Percentiles rank a stretch among this genome's conserved stretches.
Conservation (phyloP, 495 filamentous ascomycete species). For the Aspergillus campestris region DNA sequence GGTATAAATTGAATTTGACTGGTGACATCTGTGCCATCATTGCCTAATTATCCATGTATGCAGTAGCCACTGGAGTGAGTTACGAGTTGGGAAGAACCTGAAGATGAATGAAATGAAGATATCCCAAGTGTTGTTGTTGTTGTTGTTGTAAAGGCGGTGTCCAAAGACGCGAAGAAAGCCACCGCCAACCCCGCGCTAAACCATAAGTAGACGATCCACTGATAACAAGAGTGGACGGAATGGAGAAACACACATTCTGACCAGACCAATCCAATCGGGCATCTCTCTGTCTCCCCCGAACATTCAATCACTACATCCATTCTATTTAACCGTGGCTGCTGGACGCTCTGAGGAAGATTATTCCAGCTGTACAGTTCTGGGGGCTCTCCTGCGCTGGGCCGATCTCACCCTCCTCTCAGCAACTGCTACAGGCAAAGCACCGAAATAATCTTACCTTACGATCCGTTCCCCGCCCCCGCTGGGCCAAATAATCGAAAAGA, state of each 20-base stretch:
- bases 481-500: conserved; percentile 8
- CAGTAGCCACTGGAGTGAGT: conserved; percentile 10
- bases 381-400: conserved; percentile 21
- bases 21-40: no score
- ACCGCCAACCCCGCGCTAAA: conserved; percentile 20
- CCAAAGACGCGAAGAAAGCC: not conserved
- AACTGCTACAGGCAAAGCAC: conserved; percentile 18
- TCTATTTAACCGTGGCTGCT: not conserved
- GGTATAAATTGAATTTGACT: no score
- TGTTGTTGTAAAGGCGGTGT: not conserved
- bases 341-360: conserved; percentile 12
- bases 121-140: no score
- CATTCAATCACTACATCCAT: not conserved
- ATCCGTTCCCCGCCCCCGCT: not conserved
- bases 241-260: conserved; percentile 15
- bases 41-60: no score
- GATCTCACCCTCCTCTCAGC: conserved; percentile 25
- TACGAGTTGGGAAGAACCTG: no score
- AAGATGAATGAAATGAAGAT: conserved; percentile 11
- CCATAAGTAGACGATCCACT: conserved; percentile 13
- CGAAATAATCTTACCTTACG: conserved; percentile 14
- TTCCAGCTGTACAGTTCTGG: conserved; percentile 20
- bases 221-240: conserved; percentile 16
- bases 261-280: not conserved
- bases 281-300: conserved; percentile 2